A percentile compares a stretch with the other conserved stretches of the same genome.
Evolutionary conservation across 2,329 filamentous ascomycete species (phyloP).

Genomic region (Aspergillus ruber): DNA sequence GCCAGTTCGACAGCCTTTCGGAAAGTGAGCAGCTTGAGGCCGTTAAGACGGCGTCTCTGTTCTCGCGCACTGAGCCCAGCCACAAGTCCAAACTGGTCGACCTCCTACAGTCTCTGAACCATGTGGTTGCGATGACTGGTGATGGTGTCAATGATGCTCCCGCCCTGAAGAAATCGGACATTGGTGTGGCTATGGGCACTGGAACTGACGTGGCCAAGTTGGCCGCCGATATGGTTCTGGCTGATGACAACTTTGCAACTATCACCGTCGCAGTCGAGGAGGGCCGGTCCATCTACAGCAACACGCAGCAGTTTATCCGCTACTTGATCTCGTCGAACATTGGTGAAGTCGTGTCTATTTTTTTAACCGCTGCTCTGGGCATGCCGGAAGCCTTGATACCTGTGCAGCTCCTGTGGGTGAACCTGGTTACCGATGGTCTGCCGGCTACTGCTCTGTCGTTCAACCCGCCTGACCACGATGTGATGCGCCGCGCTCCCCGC

Average conservation of each 20-base stretch:
- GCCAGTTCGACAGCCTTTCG: slow-evolving; percentile 83
- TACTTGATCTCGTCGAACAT: slow-evolving; percentile 99
- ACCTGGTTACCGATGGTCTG: slow-evolving; percentile 93
- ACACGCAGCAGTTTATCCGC: slow-evolving; percentile 98
- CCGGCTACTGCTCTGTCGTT: slow-evolving; percentile 94
- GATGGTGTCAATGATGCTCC: slow-evolving; percentile 98
- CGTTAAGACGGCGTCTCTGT: slow-evolving; percentile 78
- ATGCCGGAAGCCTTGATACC: slow-evolving; percentile 98
- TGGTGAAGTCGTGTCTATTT: slow-evolving; percentile 97
- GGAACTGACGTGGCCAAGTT: slow-evolving; percentile 96
- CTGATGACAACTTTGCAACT: slow-evolving; percentile 97
- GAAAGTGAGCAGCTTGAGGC: slow-evolving; percentile 74
- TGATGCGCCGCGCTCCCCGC: slow-evolving; percentile 87
- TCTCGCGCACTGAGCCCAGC: slow-evolving; percentile 89
- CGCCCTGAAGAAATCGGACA: slow-evolving; percentile 96
- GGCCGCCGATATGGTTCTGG: slow-evolving; percentile 96
- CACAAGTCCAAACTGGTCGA: slow-evolving; percentile 99
- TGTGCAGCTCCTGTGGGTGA: slow-evolving; percentile 97
- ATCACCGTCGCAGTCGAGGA: slow-evolving; percentile 96
- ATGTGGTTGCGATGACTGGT: slow-evolving; percentile 98
- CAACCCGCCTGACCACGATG: slow-evolving; percentile 96
- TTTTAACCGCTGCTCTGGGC: slow-evolving; percentile 88
- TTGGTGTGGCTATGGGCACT: slow-evolving; percentile 97
- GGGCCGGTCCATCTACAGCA: slow-evolving; percentile 97
- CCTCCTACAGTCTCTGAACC: slow-evolving; percentile 81